Evolutionary conservation across 2,329 filamentous ascomycete species (phyloP), one percentile per base, ranked within the genome.

Genomic region (Cladosporium sp.): DNA sequence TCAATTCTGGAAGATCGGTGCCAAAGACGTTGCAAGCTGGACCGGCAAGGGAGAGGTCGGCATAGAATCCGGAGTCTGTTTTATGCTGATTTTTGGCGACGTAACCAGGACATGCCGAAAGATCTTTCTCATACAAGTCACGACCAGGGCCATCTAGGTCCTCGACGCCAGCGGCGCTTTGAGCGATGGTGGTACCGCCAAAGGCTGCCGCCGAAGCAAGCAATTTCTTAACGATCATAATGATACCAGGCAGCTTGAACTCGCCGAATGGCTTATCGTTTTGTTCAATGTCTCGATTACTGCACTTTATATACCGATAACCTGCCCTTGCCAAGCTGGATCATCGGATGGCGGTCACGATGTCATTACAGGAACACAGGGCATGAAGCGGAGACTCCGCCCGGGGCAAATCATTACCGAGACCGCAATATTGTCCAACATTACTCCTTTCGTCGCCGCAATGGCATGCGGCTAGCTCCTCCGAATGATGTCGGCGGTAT

Each of bases 31-130:
- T 77, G 65, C 81, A 84, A 6, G 83, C 75, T 10, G 73, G 61
- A 0, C 86, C 87, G 3, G 84, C 84, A 9, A 92, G 76, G 3
- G 69, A 75, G 43, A 93, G 73, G 56, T 86, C 77, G 3, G 87
- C 88, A 1, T 79, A 84, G 43, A 90, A 71, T 2, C 79, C 79
- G 33, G 71, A 72, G 18, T 66, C 61, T 0, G 72, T 78, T 45
- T 74, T 66, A 41, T 71, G 66, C 10, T 86, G 72, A 61, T 84
- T 80, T 4, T 74, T 77, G 1, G 82, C 84, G 16, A 64, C 74
- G 69, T 87, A 88, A 11, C 85, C 84, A 0, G 83, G 82, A 57
- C 85, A 87, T 19, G 38, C 11, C n/a, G 53, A 52, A n/a, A 55
- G 49, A 14, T 55, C 49, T 45, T 55, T 55, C 4, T 41, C 43